Evolutionary conservation across 169 alveolate genomes (phyloP).

Genomic region (Eimeria sp.): DNA sequence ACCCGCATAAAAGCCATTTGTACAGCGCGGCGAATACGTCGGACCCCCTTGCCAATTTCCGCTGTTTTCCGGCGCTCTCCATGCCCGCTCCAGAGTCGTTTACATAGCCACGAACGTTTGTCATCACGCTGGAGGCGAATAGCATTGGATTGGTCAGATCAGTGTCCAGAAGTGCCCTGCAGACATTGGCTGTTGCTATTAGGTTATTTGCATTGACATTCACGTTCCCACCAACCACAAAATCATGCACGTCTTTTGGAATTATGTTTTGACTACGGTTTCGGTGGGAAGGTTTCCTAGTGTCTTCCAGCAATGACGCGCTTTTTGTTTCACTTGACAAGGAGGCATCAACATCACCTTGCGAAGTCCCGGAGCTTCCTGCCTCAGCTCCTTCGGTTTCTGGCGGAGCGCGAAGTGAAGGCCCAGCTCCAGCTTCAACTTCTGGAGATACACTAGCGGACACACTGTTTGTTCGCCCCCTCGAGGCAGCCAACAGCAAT

Average conservation of each 20-base stretch:
- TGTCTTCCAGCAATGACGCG: neutral
- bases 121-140: neutral
- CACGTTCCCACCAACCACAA: constrained; percentile 37
- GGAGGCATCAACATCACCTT: neutral
- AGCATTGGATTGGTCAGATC: constrained; percentile 27
- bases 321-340: constrained; percentile 14
- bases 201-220: constrained; percentile 18
- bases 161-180: constrained; percentile 11
- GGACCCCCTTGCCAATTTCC: constrained; percentile 52
- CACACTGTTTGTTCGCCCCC: neutral
- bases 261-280: neutral
- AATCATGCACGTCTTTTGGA: neutral
- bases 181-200: constrained; percentile 19
- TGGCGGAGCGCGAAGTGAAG: neutral
- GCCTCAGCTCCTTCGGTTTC: neutral
- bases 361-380: neutral
- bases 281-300: neutral
- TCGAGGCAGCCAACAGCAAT: constrained; percentile 23
- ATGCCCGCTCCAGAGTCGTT: constrained; percentile 65
- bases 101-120: constrained; percentile 44
- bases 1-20: constrained; percentile 20
- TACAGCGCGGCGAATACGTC: constrained; percentile 29
- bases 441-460: neutral
- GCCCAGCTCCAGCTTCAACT: neutral
- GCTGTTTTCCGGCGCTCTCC: constrained; percentile 20